Evolutionary conservation across 495 filamentous ascomycete genomes (phyloP).

Genomic region (Neurospora cerealis): DNA sequence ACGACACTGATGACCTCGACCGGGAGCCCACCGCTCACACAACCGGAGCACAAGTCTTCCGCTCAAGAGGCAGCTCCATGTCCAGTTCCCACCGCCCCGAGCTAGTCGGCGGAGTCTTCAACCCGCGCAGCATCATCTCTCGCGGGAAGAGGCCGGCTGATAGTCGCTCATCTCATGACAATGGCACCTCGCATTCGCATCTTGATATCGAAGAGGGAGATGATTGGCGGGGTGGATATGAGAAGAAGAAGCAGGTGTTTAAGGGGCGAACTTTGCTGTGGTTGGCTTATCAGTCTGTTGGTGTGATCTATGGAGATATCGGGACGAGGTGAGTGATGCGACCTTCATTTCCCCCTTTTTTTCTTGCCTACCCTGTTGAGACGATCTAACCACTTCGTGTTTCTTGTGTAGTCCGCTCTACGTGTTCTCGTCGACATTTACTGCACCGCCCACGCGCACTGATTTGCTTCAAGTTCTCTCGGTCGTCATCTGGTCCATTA

Average conservation of each 20-base stretch:
- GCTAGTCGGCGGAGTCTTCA: conserved; percentile 28
- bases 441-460: conserved; percentile 41
- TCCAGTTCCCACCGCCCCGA: not conserved
- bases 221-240: conserved; percentile 25
- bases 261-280: conserved; percentile 33
- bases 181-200: conserved; percentile 7
- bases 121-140: conserved; percentile 25
- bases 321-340: conserved; percentile 43
- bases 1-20: not conserved
- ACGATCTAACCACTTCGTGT: not conserved
- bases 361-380: not conserved
- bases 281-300: conserved; percentile 59
- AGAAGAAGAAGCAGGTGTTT: conserved; percentile 34
- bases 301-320: conserved; percentile 71
- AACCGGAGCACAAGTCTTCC: not conserved
- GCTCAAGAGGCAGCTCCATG: not conserved
- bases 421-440: conserved; percentile 62
- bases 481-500: conserved; percentile 64
- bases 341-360: not conserved
- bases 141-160: conserved; percentile 13
- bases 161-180: conserved; percentile 16
- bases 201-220: conserved; percentile 28
- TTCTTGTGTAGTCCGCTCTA: conserved; percentile 43
- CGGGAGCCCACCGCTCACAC: not conserved
- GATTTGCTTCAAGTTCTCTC: conserved; percentile 62